phyloP scores from a whole-genome alignment of 352 stramenopile species.

The Globisporangium orthogonon region DNA sequence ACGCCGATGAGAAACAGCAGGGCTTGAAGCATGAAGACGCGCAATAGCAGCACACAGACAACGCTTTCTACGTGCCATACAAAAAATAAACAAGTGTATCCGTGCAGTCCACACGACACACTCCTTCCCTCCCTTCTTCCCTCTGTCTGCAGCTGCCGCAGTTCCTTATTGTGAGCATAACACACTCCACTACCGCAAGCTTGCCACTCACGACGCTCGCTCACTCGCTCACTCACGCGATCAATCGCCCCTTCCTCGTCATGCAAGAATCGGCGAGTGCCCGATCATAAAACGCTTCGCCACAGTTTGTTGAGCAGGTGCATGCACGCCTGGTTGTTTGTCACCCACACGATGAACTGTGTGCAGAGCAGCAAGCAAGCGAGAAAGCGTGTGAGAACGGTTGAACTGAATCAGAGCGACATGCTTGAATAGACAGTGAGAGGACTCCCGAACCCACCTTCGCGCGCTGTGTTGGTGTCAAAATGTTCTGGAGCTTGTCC shows the following conservation, averaged over 20 bases:
- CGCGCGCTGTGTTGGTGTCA: constrained; percentile 90
- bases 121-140: background rate
- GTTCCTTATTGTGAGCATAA: background rate
- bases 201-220: background rate
- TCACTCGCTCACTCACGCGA: background rate
- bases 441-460: constrained; percentile 40
- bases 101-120: background rate
- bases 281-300: constrained; percentile 83
- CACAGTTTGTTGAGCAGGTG: constrained; percentile 96
- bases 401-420: background rate
- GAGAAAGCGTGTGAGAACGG: background rate
- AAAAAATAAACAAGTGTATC: constrained; percentile 4
- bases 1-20: too few relatives aligned
- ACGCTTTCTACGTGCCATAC: constrained; percentile 4
- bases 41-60: constrained; percentile 15
- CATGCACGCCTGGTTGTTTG: constrained; percentile 94
- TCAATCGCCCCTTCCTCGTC: background rate
- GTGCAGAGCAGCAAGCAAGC: background rate
- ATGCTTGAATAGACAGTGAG: background rate
- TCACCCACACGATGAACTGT: constrained; percentile 94
- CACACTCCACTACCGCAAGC: background rate
- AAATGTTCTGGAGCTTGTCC: constrained; percentile 91
- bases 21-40: background rate
- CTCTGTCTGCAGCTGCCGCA: background rate
- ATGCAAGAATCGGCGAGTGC: background rate